Base-by-base conservation (phyloP, 2,329 filamentous ascomycete genomes). In the Diaporthe ilicicola region DNA sequence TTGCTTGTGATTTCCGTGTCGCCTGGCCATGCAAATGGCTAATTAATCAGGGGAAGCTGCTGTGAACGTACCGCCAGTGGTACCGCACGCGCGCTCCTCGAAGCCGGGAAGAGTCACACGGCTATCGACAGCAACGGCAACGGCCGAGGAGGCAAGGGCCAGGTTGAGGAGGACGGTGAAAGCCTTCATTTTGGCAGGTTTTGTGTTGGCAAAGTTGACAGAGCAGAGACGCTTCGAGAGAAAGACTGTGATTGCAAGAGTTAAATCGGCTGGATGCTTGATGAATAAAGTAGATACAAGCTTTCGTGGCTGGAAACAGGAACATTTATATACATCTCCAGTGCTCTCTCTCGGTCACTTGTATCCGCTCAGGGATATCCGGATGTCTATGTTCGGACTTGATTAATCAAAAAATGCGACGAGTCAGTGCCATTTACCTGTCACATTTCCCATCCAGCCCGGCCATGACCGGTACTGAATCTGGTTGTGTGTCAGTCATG, bases 391-490 rank as follows among this genome's bases (percentile, higher is more conserved):
- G 24, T 34, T 62, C 59, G 19, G 42, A 24, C 48, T 24, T 22
- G 2, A 34, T 48, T 34, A 48, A 62, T 62, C 42, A 62, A 32
- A 62, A 32, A 48, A 62, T 48, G 19, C 42, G 44, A 48, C 59
- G 59, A 62, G 59, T 62, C 59, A 62, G 42, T 34, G 59, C 42
- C 42, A 48, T 62, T 48, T 48, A 34, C n/a, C 42, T 19, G 29
- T 62, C 42, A 48, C 56, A 34, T 48, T 48, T 27, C 27, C 27
- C 42, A 34, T 62, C 8, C 2, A 61, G 39, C 24, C 9, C 56
- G 39, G 56, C 56, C 39, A 32, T 46, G 39, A 27, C 56, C 56
- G 56, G 39, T 61, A 48, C 39, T 62, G 19, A 48, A 62, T 62
- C 34, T 29, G 27, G 48, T 46, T 19, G 27, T 46, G 42, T 13